Percentiles rank a stretch among this genome's conserved stretches.
Conservation (phyloP, 768 basidiomycete species). For the Amanita inopinata region DNA sequence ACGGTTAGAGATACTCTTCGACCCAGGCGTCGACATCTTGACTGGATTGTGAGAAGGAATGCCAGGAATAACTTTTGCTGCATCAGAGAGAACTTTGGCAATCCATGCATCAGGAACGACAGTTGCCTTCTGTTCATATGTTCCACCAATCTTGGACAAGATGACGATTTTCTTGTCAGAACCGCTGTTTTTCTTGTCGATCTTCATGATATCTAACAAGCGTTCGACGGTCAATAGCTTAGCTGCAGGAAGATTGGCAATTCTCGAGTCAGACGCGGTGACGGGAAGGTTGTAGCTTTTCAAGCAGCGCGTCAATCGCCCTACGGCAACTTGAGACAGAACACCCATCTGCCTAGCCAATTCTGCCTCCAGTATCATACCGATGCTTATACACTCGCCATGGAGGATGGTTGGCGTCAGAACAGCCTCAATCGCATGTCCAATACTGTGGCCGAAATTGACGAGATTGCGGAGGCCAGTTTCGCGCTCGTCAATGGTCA, state of each 20-base stretch:
- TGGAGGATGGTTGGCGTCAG: conserved; percentile 90
- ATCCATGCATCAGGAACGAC: conserved; percentile 77
- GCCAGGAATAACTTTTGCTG: conserved; percentile 65
- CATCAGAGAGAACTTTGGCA: conserved; percentile 70
- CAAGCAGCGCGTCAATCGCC: conserved; percentile 78
- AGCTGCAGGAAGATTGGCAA: conserved; percentile 61
- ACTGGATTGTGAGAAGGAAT: conserved; percentile 49
- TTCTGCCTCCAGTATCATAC: conserved; percentile 96
- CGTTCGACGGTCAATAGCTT: conserved; percentile 67
- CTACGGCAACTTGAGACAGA: conserved; percentile 86
- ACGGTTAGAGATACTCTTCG: conserved; percentile 94
- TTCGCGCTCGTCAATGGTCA: conserved; percentile 94
- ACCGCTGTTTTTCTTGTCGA: conserved; percentile 98
- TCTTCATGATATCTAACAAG: conserved; percentile 86
- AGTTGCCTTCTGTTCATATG: conserved; percentile 86
- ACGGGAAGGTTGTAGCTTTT: conserved; percentile 89
- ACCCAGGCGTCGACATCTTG: conserved; percentile 86
- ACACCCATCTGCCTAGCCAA: conserved; percentile 82
- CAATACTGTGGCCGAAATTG: conserved; percentile 98
- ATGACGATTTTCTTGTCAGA: conserved; percentile 90
- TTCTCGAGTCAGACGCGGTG: conserved; percentile 68
- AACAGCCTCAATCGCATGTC: conserved; percentile 96
- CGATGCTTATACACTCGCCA: conserved; percentile 92
- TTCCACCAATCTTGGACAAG: conserved; percentile 83
- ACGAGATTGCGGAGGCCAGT: conserved; percentile 96